Base-by-base conservation (phyloP, 495 filamentous ascomycete genomes). In the Penicillium mononematosum region DNA sequence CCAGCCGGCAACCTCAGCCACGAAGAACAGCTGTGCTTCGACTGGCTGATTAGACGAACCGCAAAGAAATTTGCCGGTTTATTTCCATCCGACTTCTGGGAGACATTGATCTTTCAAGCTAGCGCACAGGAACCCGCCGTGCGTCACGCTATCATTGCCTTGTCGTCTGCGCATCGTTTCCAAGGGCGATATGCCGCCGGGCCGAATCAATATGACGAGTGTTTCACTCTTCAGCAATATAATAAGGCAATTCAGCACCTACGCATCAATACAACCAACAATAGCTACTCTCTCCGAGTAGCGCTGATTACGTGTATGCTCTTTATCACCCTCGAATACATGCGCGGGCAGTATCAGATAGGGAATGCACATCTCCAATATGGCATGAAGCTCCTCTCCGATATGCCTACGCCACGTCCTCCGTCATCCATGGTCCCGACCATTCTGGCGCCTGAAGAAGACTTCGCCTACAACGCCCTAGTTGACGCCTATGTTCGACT, bases 81-180 rank as follows among this genome's bases (percentile, higher is more conserved):
- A 61, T 87, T 86, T 50, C 73, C 78, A 50, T 85, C 83, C 4
- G 80, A 78, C 7, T 85, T 88, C 57, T 89, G 85, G 86, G 79
- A 63, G 12, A 73, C 70, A 14, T 31, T 75, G 41, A 56, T 88
- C 11, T 68, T 87, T 34, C 82, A 85, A 63, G 83, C 83, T 58
- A 84, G 82, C 41, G 78, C 83, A 46, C 77, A 78, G 16, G 83
- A 87, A 63, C 74, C 85, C 4, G 76, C 82, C 5, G 83, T 89
- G 43, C 78, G 82, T 22, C 85, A 89, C 66, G 84, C 86, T 8
- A 78, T 87, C 1, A 75, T 88, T 14, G 86, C 85, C 39, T 70
- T 89, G 25, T 82, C 83, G 46, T 82, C 84, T 2, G 70, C 87
- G 24, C 87, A 88, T 56, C 82, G 86, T 60, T 65, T 55, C 34